Evolutionary conservation across 768 basidiomycete species (phyloP).

Genomic region (Obba rivulosa): DNA sequence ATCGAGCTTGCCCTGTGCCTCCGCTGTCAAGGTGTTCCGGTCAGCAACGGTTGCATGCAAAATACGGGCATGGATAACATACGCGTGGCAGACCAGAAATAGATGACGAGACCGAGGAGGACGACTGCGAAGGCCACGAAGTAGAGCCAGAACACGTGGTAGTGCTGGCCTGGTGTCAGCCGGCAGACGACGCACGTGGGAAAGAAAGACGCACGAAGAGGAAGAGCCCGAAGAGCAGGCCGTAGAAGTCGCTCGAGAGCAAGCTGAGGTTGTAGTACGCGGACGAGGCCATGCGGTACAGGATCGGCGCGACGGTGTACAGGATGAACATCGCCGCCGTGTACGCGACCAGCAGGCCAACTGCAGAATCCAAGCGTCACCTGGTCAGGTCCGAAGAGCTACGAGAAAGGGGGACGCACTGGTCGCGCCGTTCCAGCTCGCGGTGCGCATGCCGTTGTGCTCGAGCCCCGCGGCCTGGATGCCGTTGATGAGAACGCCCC

Average conservation of each 20-base stretch:
- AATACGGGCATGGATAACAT: slow-evolving; percentile 27
- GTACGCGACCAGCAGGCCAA: slow-evolving; percentile 49
- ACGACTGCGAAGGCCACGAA: slow-evolving; percentile 75
- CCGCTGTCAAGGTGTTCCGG: slow-evolving; percentile 40
- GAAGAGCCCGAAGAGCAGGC: slow-evolving; percentile 71
- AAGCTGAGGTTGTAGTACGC: slow-evolving; percentile 82
- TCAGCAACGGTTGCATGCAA: not conserved
- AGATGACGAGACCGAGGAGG: slow-evolving; percentile 67
- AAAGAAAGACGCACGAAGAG: slow-evolving; percentile 37
- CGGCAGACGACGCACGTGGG: slow-evolving; percentile 1
- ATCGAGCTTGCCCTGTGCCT: slow-evolving; percentile 64
- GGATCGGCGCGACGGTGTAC: slow-evolving; percentile 79
- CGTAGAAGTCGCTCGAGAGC: slow-evolving; percentile 86
- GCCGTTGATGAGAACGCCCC: slow-evolving; percentile 74
- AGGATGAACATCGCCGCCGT: slow-evolving; percentile 73
- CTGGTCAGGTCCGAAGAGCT: not conserved
- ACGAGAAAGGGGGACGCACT: slow-evolving; percentile 36
- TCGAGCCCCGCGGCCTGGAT: slow-evolving; percentile 75
- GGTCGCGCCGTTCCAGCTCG: slow-evolving; percentile 68
- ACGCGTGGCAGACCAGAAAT: slow-evolving; percentile 87
- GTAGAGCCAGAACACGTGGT: slow-evolving; percentile 83
- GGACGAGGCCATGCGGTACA: slow-evolving; percentile 83
- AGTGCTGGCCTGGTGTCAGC: slow-evolving; percentile 46
- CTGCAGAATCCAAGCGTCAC: slow-evolving; percentile 21
- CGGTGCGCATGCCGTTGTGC: slow-evolving; percentile 56